Evolutionary conservation across 768 basidiomycete genomes (phyloP).

Genomic region (Suillus spraguei): DNA sequence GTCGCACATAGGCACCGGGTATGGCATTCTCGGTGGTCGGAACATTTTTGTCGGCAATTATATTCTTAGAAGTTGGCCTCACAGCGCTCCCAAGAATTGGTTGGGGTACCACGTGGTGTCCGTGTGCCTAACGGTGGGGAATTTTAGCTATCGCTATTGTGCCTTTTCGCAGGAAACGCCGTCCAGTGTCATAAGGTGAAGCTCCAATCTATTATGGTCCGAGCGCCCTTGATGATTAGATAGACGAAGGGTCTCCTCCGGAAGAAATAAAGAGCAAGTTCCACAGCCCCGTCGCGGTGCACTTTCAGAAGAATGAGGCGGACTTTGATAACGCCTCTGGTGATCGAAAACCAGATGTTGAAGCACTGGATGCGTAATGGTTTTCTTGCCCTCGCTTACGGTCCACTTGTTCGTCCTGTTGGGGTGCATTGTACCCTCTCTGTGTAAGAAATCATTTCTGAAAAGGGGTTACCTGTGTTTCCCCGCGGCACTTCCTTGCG

Average conservation of each 20-base stretch:
- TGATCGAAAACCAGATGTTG: neutral
- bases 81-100: no score
- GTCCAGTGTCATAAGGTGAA: neutral
- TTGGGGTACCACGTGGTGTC: slow-evolving; percentile 6
- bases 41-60: slow-evolving; percentile 5
- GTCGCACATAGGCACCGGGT: slow-evolving; percentile 2
- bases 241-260: neutral
- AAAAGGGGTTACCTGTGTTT: neutral
- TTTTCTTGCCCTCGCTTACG: neutral
- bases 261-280: no score
- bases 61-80: slow-evolving; percentile 1
- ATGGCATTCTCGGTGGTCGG: slow-evolving; percentile 5
- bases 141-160: neutral
- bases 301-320: neutral
- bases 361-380: no score
- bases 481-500: neutral
- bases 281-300: neutral
- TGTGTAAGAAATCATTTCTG: neutral
- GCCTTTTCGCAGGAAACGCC: no score
- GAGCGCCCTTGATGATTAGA: neutral
- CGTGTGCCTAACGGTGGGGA: neutral
- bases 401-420: neutral
- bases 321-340: neutral
- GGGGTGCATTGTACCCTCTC: neutral
- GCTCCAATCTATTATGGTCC: neutral